Percentiles rank a stretch among this genome's conserved stretches.
Evolutionary conservation across 1,139 yeast species (phyloP).

Genomic region (Oligophagozyma castellii): DNA sequence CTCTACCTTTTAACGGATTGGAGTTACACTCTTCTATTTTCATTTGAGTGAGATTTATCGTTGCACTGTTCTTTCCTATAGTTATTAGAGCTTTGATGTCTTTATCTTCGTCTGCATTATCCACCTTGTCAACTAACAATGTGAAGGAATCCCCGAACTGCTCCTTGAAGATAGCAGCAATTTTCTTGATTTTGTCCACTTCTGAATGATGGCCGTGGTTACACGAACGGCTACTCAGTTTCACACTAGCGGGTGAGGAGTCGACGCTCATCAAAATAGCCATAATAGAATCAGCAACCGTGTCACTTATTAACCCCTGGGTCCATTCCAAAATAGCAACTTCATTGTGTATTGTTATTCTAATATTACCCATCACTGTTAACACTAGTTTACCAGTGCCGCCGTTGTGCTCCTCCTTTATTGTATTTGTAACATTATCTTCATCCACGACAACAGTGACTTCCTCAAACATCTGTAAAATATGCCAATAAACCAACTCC

Average conservation of each 20-base stretch:
- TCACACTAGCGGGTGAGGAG: conserved; percentile 90
- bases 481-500: conserved; percentile 73
- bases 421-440: conserved; percentile 22
- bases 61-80: conserved; percentile 67
- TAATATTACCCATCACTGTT: conserved; percentile 36
- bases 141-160: conserved; percentile 77
- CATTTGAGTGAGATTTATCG: conserved; percentile 48
- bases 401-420: conserved; percentile 19
- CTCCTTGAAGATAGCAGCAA: conserved; percentile 52
- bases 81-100: conserved; percentile 21
- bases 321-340: conserved; percentile 74
- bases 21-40: conserved; percentile 60
- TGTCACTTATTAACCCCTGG: conserved; percentile 79
- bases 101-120: conserved; percentile 34
- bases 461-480: conserved; percentile 90
- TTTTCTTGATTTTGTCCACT: conserved; percentile 39
- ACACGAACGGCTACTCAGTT: conserved; percentile 53
- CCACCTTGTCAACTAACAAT: conserved; percentile 20
- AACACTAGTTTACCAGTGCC: conserved; percentile 27
- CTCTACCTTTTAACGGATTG: conserved; percentile 65
- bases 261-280: conserved; percentile 87
- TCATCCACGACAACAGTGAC: conserved; percentile 54
- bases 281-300: conserved; percentile 86
- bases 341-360: conserved; percentile 38
- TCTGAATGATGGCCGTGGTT: conserved; percentile 30